Evolutionary conservation across 2,329 filamentous ascomycete genomes (phyloP), one percentile per base, ranked within the genome.

Genomic region (Diaporthe caulivora): DNA sequence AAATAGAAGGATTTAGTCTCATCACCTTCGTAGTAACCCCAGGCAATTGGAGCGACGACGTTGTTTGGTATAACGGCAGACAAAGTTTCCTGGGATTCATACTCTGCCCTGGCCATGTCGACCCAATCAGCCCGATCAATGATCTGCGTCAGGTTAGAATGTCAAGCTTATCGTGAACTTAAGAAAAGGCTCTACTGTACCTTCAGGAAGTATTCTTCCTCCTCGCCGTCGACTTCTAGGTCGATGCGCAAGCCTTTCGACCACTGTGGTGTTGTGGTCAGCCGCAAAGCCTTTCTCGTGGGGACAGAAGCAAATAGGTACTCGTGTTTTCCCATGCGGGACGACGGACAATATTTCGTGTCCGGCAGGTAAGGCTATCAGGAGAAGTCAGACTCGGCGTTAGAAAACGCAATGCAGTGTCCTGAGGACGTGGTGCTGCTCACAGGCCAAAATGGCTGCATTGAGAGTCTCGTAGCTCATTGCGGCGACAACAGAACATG

Each of bases 331-430:
- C 5, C 76, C 78, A 21, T 77, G 77, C 2, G 75, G 73, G 2
- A 53, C 75, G 15, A 78, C 76, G n/a, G 76, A 78, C 9, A 77
- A 53, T 6, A 77, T 75, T 42, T 74, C 53, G 49, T 74, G 71
- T 9, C 72, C 74, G 13, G 72, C 53, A 15, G 76, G 76, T 5
- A 77, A 73, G n/a, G 55, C 76, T 77, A 47, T 9, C 10, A 26
- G 24, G 15, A 44, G 11, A n/a, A n/a, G 37, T 69, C 11, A 57
- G 37, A 29, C 17, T 11, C 6, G 49, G 15, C 10, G 29, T 31
- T 24, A 5, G 2, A 31, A n/a, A 15, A 24, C 10, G 21, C 13
- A 10, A 1, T 24, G 6, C 3, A 6, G 44, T 51, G 44, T 8
- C 5, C 11, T 1, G 8, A 13, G 34, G 15, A 24, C 4, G 1